Evolutionary conservation across 2,329 filamentous ascomycete genomes (phyloP), one percentile per base, ranked within the genome.

Genomic region (Beauveria pseudobassiana): DNA sequence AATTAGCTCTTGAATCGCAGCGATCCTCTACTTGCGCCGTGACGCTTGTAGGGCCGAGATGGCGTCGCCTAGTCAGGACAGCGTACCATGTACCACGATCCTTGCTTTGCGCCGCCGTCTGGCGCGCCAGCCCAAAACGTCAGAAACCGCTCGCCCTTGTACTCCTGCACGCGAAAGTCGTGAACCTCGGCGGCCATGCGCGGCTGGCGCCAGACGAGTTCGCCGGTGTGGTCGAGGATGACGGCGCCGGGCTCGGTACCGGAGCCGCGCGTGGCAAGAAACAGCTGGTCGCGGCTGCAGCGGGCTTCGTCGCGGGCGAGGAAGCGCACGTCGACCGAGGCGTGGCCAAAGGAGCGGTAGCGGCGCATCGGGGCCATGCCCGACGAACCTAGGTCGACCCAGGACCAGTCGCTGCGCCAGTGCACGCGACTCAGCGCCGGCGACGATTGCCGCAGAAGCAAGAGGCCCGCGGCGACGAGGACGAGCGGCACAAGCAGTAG

Each of bases 21-120:
- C 50, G 34, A 54, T 56, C 18, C 54, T 34, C 42, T 34, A 14
- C 24, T 38, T 48, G 51, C 28, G 42, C 16, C 54, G 26, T 55
- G 52, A 40, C 52, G 52, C 22, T 52, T 24, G 28, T 8, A 18
- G 5, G 7, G 52, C 38, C 20, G 22, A 26, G 34, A 28, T 28
- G 51, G n/a, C 16, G 52, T 26, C n/a, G 28, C 43, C 54, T 56
- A 43, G 28, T 51, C 20, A 30, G 30, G 46, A 16, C 7, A 22
- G n/a, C 67, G 52, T 65, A 74, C 76, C 78, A 82, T 77, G 64
- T 77, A 76, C 61, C 77, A 76, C 50, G 68, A 67, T 9, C 78
- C 78, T 28, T 73, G 71, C 5, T 79, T 78, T 65, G 79, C 75
- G 2, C 77, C 78, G 2, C 72, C 73, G 5, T 75, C 72, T n/a